phyloP scores from a whole-genome alignment of 2,329 filamentous ascomycete genomes.

The Fusarium acutatum region DNA sequence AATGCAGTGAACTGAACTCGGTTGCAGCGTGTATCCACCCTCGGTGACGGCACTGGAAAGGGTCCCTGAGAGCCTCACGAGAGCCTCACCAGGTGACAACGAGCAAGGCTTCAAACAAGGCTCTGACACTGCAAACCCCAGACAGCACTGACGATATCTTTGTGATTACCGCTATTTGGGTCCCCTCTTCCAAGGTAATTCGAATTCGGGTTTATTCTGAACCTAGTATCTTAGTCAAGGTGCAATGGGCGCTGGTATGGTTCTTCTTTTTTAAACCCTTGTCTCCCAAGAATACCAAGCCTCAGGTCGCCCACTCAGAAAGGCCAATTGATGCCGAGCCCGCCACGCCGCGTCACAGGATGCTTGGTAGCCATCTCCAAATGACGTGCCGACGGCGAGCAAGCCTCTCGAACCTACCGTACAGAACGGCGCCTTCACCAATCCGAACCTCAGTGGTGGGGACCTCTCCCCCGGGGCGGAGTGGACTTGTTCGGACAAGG shows the following conservation, averaged over 20 bases:
- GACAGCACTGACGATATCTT: constrained; percentile 19
- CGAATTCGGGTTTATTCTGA: constrained; percentile 23
- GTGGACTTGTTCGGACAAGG: constrained; percentile 9
- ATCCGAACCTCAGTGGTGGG: neutral
- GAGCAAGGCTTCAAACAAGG: constrained; percentile 24
- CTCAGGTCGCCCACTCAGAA: constrained; percentile 24
- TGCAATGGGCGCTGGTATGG: constrained; percentile 18
- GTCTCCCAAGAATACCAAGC: constrained; percentile 38
- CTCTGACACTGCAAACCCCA: constrained; percentile 2
- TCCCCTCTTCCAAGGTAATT: constrained; percentile 25
- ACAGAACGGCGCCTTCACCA: constrained; percentile 13
- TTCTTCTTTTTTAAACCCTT: constrained; percentile 1
- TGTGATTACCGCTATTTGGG: constrained; percentile 20
- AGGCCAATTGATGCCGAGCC: constrained; percentile 34
- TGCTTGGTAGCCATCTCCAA: constrained; percentile 13
- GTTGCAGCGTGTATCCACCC: constrained; percentile 19
- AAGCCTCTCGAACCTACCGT: constrained; percentile 14
- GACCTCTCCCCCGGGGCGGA: constrained; percentile 6
- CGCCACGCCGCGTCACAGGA: constrained; percentile 41
- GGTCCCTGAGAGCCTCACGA: constrained; percentile 16
- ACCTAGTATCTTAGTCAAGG: neutral
- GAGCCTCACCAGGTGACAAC: constrained; percentile 17
- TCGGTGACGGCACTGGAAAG: constrained; percentile 23
- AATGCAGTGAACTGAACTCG: constrained; percentile 2
- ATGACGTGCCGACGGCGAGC: constrained; percentile 35